Base-by-base conservation (phyloP, 164 flowering plant species). In the Nymphaea colorata region DNA sequence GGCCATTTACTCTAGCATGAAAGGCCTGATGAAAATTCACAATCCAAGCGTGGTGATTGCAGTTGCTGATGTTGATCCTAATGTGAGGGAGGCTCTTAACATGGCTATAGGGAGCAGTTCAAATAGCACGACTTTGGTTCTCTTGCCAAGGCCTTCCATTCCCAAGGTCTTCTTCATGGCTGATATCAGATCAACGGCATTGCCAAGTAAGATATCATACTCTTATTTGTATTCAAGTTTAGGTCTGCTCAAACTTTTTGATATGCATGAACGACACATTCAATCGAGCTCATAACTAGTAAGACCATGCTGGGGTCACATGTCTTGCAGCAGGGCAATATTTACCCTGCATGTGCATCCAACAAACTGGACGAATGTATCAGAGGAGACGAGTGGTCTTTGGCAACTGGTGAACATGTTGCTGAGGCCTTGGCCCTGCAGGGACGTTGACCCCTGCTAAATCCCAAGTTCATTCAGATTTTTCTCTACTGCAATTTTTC, bases 151-250 rank as follows among this genome's bases (percentile, higher is more conserved):
- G 72, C 42, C 83, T 51, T 82, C 97, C 4, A 74, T 94, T 5
- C 42, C 93, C n/a, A 87, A 84, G 78, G 99, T 82, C 67, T 91
- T 91, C 12, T 94, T 97, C 96, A 94, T 94, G 96, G 92, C 96
- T 66, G 92, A 94, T 75, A 82, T 94, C 8, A 77, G 95, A 62
- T 61, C 99, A 64, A 82, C 99, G 0, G 95, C 97, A 47, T 77
- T 94, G 78, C 93, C 97, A 79, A 86, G 99, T 94, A 85, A 87
- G 95, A 70, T 70, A 43, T 41, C 41, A 2, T 6, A 8, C 59
- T 55, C 59, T 55, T 16, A 25, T 25, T 25, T 25, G 36, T 25
- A 25, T 25, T 25, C 36, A 25, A 25, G 36, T 25, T 25, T 25
- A 25, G 36, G 36, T 25, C 36, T 25, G 36, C 36, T 25, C 36